Conservation (phyloP, 371 early-diverging fungal genomes). For the Mortierella sp. region DNA sequence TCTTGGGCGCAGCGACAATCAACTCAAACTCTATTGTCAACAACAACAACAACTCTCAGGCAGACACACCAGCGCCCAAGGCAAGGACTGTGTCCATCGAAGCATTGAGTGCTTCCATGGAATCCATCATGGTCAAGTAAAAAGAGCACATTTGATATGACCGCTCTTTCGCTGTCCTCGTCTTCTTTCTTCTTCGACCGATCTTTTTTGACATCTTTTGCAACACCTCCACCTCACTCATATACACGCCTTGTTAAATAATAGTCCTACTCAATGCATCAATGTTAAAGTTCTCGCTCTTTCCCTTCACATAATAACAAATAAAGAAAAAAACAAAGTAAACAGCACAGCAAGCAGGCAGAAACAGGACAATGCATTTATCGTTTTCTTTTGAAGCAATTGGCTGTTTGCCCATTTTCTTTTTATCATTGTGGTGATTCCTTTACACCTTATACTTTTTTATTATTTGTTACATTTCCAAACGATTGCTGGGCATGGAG, state of each 20-base stretch:
- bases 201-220: constrained; percentile 1
- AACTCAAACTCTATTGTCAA: neutral
- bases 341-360: neutral
- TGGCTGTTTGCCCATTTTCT: neutral
- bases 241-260: constrained; percentile 1
- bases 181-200: neutral
- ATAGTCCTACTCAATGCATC: neutral
- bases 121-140: constrained; percentile 49
- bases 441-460: neutral
- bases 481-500: constrained; percentile 52
- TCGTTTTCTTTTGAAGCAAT: neutral
- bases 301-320: neutral
- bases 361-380: neutral
- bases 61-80: constrained; percentile 3
- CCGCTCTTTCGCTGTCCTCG: neutral
- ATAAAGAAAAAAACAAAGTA: neutral
- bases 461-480: constrained; percentile 38
- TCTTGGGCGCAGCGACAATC: neutral
- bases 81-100: constrained; percentile 23
- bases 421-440: neutral
- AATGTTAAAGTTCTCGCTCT: neutral
- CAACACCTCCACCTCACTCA: neutral
- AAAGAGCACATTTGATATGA: neutral
- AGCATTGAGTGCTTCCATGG: constrained; percentile 35
- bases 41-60: constrained; percentile 1